Percentiles rank a stretch among this genome's conserved stretches.
These are phyloP conservation scores for Nidularia pulvinata DNA, from an alignment of 768 basidiomycete species.

Conservation along the genomic window DNA sequence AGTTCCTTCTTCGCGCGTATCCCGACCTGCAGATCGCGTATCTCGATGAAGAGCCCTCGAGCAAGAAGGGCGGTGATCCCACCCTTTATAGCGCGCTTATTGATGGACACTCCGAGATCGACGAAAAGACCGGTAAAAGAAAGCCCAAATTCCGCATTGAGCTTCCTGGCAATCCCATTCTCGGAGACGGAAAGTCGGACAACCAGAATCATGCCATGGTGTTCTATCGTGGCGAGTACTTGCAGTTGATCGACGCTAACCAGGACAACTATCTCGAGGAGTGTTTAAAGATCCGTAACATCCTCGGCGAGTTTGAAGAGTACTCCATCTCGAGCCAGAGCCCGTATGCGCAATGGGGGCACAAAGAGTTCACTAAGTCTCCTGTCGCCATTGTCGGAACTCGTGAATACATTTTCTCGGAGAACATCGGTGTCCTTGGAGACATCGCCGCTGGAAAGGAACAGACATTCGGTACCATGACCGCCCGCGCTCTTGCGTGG, in stretches of 20 bases:
- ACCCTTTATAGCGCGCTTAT: conserved; percentile 91
- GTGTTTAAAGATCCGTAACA: conserved; percentile 97
- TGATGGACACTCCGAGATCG: conserved; percentile 96
- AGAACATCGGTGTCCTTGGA: conserved; percentile 98
- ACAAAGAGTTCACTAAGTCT: conserved; percentile 86
- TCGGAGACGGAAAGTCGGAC: conserved; percentile 99
- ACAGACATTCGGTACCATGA: conserved; percentile 99
- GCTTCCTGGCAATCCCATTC: conserved; percentile 97
- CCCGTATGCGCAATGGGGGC: conserved; percentile 95
- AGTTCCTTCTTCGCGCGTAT: conserved; percentile 96
- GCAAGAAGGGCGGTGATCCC: conserved; percentile 87
- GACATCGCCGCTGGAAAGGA: conserved; percentile 99
- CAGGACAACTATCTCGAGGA: conserved; percentile 99
- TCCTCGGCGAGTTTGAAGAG: conserved; percentile 97
- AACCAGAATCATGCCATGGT: conserved; percentile 99
- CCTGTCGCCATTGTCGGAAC: conserved; percentile 99
- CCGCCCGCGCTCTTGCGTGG: conserved; percentile 93
- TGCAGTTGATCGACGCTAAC: conserved; percentile 99
- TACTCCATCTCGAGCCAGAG: conserved; percentile 89
- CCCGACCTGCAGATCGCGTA: conserved; percentile 99
- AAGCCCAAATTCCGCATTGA: conserved; percentile 98
- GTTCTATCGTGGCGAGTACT: conserved; percentile 98
- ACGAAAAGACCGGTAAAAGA: conserved; percentile 84
- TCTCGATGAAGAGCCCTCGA: conserved; percentile 93
- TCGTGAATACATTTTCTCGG: conserved; percentile 99